Base-by-base conservation (phyloP, 1,284 basidiomycete species). In the Amylostereum areolatum region DNA sequence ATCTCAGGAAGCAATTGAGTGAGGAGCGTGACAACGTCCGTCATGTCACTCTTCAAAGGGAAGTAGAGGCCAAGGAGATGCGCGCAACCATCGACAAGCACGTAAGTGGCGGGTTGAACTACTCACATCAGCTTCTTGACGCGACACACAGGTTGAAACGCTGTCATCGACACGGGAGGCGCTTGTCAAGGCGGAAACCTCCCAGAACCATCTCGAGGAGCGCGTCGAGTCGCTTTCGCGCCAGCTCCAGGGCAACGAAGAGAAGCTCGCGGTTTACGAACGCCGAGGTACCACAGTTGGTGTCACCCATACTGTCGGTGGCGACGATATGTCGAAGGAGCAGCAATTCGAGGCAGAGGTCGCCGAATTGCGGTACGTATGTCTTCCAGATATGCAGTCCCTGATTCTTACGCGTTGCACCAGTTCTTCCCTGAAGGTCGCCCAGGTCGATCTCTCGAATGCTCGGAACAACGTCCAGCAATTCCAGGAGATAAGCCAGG, bases 221-320 rank as follows among this genome's bases (percentile, higher is more conserved):
- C 85, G 87, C 30, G 78, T 89, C 2, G 80, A 83, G 24, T 85
- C 89, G 36, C 70, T 95, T 12, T 70, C 73, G 4, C 77, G 78
- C 43, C 85, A 90, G 57, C 66, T 92, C 7, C 81, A 87, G 54
- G 84, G 88, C 34, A 83, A 84, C 51, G 78, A 84, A 48, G 89
- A 92, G 71, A 92, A 92, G 66, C 76, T 95, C 27, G 74, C 89
- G 3, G 87, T 95, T 2, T 95, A 92, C 58, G 92, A 95, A 62
- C 80, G 90, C 25, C 75, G 88, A 43, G 62, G 80, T 0, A 65
- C 66, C 45, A 57, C 65, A 9, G 57, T 60, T 36, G 67, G 67
- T 33, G 56, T 66, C 12, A 54, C 63, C 3, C 56, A 58, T 10
- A 59, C 64, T 29, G 59, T 67, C 27, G 57, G 62, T 12, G 72